phyloP scores from a whole-genome alignment of 345 rosid genomes.

The Boechera stricta region DNA sequence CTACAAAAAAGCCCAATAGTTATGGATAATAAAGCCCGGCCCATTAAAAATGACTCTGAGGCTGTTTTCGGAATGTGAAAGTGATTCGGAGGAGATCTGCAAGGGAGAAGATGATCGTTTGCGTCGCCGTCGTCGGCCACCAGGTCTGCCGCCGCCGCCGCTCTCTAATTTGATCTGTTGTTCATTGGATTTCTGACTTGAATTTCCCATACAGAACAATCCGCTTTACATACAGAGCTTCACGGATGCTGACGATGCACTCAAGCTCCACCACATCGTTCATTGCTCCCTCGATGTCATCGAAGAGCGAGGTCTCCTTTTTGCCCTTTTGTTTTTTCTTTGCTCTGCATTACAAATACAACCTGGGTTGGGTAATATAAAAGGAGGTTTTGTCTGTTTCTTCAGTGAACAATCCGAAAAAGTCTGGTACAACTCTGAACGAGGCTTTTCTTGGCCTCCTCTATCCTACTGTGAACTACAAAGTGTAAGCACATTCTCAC shows the following conservation, averaged over 20 bases:
- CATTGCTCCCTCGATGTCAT: conserved; percentile 96
- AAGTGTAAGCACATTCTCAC: conserved; percentile 63
- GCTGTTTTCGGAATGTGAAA: conserved; percentile 1
- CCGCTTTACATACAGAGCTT: conserved; percentile 96
- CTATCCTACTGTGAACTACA: conserved; percentile 87
- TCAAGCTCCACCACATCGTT: conserved; percentile 94
- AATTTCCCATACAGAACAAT: conserved; percentile 64
- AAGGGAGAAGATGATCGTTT: conserved; percentile 74
- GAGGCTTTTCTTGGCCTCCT: conserved; percentile 95
- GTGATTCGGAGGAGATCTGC: conserved; percentile 23
- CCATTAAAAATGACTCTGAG: conserved; percentile 6
- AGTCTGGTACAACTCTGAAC: conserved; percentile 75
- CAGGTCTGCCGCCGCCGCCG: conserved; percentile 54
- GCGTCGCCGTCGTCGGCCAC: conserved; percentile 92
- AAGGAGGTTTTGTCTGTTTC: conserved; percentile 12
- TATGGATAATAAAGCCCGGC: conserved; percentile 17
- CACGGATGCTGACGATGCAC: conserved; percentile 91
- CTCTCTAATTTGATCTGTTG: not conserved
- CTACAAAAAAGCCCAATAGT: conserved; percentile 7
- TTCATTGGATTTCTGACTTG: conserved; percentile 1
- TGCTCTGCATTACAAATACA: not conserved
- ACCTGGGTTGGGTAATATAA: too few relatives aligned
- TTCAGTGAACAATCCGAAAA: conserved; percentile 91
- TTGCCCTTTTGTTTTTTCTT: too few relatives aligned
- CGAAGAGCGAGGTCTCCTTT: conserved; percentile 77